These are phyloP conservation scores for Cruciata laevipes DNA, from an alignment of 257 asterid species.

Conservation along the genomic window DNA sequence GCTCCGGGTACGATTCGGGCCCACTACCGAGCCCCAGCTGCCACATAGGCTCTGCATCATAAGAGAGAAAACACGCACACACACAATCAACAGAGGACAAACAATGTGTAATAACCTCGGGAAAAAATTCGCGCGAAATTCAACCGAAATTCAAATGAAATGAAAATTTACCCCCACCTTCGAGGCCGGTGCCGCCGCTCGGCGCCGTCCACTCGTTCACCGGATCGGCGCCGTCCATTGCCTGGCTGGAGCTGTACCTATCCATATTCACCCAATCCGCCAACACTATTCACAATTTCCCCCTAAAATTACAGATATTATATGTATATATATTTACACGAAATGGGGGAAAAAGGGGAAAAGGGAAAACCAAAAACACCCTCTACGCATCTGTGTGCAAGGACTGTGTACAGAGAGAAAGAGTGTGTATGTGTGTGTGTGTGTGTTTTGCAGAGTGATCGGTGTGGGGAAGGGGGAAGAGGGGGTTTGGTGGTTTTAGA, in stretches of 20 bases:
- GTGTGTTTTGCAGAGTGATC: constrained; percentile 20
- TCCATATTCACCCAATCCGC: constrained; percentile 22
- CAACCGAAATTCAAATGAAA: constrained; percentile 25
- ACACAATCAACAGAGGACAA: neutral
- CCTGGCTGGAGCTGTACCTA: constrained; percentile 27
- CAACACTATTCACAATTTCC: constrained; percentile 19
- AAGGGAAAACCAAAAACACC: neutral
- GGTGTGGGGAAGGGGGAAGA: constrained; percentile 10
- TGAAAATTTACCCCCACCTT: constrained; percentile 28
- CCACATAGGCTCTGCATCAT: constrained; percentile 94
- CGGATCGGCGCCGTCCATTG: constrained; percentile 39
- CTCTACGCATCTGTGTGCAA: neutral
- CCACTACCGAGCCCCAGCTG: constrained; percentile 64
- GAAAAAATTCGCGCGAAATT: constrained; percentile 20
- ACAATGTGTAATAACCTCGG: constrained; percentile 9
- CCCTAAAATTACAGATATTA: constrained; percentile 9
- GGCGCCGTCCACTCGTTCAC: constrained; percentile 33
- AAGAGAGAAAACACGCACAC: constrained; percentile 15
- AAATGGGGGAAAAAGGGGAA: neutral
- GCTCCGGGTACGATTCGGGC: constrained; percentile 73
- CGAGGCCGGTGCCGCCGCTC: constrained; percentile 37
- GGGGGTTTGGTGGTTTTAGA: constrained; percentile 45
- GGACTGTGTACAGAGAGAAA: constrained; percentile 10
- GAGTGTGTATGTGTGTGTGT: constrained; percentile 14
- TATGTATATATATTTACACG: neutral